Base-by-base conservation (phyloP, 2,329 filamentous ascomycete genomes). In the Colletotrichum filicis region DNA sequence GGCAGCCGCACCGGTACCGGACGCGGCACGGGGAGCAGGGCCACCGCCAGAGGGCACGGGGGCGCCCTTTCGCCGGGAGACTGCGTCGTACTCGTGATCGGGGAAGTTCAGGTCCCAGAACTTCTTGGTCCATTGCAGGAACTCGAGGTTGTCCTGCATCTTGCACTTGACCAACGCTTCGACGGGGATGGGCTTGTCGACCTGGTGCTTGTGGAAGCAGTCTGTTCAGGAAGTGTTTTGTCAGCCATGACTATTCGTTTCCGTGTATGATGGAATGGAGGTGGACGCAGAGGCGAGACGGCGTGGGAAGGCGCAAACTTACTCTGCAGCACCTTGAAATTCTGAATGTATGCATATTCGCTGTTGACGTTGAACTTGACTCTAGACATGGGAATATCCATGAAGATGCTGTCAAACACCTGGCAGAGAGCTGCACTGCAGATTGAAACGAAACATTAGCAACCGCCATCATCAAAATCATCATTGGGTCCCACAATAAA, bases 61-160 rank as follows among this genome's bases (percentile, higher is more conserved):
- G 42, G 90, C 89, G 66, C 91, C 95, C 85, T 97, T 98, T 82
- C 97, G 91, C 80, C 97, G 91, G 68, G 89, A 88, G 30, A 97
- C 89, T 12, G 97, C 95, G 82, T 99, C 97, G 87, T 99, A 99
- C 76, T 98, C 97, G 79, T 97, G 95, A 73, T 97, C 97, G 8
- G 97, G 97, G 85, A 94, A 99, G 88, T 98, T 95, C 82, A 98
- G 94, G 80, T 99, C 97, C 97, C 97, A 99, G 87, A 95, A 98
- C 78, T 90, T 89, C 90, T 99, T 99, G 73, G 92, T 92, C 93
- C 95, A 99, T 86, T 99, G 97, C 74, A 99, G 88, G 83, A 99
- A 99, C 82, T 98, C 97, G 79, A 99, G 93, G 87, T 99, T 99
- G 85, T 99, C 97, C 89, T 99, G 97, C 96, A 99, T 99, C 88